Conservation (phyloP, 2,329 filamentous ascomycete species). For the Clathrospora elynae region DNA sequence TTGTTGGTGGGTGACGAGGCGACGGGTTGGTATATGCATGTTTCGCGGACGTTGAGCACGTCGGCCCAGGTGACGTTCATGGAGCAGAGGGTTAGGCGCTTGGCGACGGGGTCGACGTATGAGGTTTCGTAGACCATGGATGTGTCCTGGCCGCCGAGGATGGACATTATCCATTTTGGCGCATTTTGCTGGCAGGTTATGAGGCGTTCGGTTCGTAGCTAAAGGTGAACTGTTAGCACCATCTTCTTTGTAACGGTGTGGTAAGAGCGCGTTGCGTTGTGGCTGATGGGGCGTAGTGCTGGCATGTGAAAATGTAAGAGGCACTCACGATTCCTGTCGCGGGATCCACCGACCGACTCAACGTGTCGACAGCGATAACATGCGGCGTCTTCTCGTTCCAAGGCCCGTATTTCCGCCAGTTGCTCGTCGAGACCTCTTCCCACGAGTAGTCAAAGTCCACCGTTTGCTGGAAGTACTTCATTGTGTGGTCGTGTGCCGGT, state of each 20-base stretch:
- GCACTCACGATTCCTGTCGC: conserved; percentile 67
- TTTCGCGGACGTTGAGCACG: conserved; percentile 89
- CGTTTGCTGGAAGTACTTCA: conserved; percentile 94
- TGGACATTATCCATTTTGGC: conserved; percentile 77
- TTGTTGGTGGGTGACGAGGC: conserved; percentile 55
- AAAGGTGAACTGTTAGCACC: conserved; percentile 20
- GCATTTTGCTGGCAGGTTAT: conserved; percentile 69
- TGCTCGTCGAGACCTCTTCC: conserved; percentile 96
- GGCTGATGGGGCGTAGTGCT: not conserved
- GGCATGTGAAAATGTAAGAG: conserved; percentile 20
- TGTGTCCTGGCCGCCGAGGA: conserved; percentile 79
- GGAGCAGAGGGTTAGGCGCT: conserved; percentile 95
- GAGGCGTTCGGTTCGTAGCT: conserved; percentile 73
- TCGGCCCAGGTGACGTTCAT: conserved; percentile 94
- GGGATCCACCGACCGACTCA: conserved; percentile 72
- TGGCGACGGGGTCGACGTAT: conserved; percentile 82
- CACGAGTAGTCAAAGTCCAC: conserved; percentile 97
- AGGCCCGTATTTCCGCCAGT: conserved; percentile 98
- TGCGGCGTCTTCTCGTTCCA: conserved; percentile 99
- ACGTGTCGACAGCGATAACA: conserved; percentile 91
- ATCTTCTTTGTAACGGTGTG: conserved; percentile 1
- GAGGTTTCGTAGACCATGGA: conserved; percentile 94
- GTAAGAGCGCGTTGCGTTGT: conserved; percentile 4
- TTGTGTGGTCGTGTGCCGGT: conserved; percentile 49
- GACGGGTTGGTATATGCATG: conserved; percentile 78